A percentile compares a stretch with the other conserved stretches of the same genome.
Conservation (phyloP, 208 protist genomes). For the Tritrichomonas foetus region DNA sequence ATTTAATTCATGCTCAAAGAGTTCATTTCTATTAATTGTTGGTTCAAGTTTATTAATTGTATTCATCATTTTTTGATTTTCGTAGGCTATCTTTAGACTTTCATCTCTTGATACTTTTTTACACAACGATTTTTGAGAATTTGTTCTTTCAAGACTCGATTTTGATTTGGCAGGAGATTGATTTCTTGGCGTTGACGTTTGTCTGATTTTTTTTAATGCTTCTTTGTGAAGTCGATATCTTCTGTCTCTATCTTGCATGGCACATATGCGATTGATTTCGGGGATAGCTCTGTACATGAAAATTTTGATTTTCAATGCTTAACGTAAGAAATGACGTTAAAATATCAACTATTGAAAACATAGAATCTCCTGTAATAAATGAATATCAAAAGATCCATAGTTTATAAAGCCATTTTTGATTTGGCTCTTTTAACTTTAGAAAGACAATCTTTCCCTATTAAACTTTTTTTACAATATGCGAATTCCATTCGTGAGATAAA, state of each 20-base stretch:
- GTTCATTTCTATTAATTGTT: neutral
- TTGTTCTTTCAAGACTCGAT: neutral
- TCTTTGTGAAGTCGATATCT: neutral
- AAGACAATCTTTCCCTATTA: too few relatives aligned
- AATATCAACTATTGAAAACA: too few relatives aligned
- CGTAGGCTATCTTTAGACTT: neutral
- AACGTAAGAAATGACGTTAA: too few relatives aligned
- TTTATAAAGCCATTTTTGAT: too few relatives aligned
- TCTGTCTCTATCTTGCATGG: neutral
- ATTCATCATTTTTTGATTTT: neutral
- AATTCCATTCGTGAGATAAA: too few relatives aligned
- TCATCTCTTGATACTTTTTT: neutral
- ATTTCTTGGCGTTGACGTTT: neutral
- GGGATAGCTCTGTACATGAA: neutral
- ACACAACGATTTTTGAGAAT: neutral
- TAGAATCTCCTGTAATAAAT: too few relatives aligned
- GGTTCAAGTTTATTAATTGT: neutral
- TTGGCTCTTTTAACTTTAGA: too few relatives aligned
- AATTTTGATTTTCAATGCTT: too few relatives aligned
- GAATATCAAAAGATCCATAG: too few relatives aligned
- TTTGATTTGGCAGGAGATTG: neutral
- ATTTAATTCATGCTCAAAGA: neutral
- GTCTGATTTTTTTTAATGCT: neutral
- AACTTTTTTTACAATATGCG: too few relatives aligned
- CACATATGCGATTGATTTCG: neutral